phyloP scores from a whole-genome alignment of 2,329 filamentous ascomycete species.

The Sclerotinia trifoliorum region DNA sequence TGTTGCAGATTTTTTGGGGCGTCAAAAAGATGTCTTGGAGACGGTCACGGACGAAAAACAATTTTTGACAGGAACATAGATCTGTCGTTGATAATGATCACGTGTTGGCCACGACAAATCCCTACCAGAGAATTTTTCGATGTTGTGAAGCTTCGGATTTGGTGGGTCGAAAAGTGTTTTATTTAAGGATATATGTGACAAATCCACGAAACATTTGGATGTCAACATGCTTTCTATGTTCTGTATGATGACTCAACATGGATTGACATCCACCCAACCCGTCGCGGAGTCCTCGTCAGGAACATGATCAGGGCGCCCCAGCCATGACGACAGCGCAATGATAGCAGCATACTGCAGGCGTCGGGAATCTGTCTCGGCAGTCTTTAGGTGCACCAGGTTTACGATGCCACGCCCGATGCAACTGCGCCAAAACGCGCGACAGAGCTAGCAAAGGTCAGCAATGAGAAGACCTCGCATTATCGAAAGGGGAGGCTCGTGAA shows the following conservation, averaged over 20 bases:
- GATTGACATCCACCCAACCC: no score
- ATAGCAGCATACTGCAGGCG: neutral
- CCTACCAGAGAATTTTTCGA: neutral
- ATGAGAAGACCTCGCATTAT: neutral
- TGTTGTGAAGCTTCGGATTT: neutral
- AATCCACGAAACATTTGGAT: neutral
- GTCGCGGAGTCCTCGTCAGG: neutral
- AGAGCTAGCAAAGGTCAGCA: neutral
- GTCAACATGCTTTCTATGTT: neutral
- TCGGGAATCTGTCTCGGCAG: neutral
- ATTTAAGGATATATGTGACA: neutral
- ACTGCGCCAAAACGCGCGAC: neutral
- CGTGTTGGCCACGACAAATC: neutral
- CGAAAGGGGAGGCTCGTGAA: neutral
- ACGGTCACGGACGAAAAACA: slow-evolving; percentile 5
- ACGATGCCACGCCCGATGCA: slow-evolving; percentile 6
- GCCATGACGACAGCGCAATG: neutral
- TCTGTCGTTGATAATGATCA: neutral
- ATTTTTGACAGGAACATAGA: neutral
- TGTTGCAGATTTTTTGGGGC: slow-evolving; percentile 6
- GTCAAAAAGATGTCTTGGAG: slow-evolving; percentile 13
- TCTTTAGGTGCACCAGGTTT: slow-evolving; percentile 3
- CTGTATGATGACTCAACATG: neutral
- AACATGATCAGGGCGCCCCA: neutral
- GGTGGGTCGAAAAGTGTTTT: neutral